phyloP scores from a whole-genome alignment of 192 early-diverging fungal genomes.

The Linnemannia elongata region DNA sequence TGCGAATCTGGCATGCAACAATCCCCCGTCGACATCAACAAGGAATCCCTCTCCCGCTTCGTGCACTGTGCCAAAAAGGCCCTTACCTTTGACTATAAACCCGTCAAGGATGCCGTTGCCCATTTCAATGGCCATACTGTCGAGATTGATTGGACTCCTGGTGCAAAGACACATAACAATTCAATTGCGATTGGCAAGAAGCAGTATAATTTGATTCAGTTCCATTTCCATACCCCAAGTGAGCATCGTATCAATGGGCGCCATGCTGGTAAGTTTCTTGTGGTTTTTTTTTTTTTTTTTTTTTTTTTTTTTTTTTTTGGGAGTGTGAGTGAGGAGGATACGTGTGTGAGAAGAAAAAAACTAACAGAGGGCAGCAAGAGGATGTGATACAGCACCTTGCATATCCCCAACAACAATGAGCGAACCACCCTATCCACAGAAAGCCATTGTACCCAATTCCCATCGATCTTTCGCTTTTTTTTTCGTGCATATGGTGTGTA shows the following conservation, averaged over 20 bases:
- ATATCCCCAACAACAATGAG: too few species aligned
- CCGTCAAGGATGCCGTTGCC: conserved; percentile 28
- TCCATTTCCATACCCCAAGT: conserved; percentile 76
- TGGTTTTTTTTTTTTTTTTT: not conserved
- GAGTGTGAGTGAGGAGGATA: too few species aligned
- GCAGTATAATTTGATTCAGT: conserved; percentile 59
- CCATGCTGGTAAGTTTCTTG: conserved; percentile 2
- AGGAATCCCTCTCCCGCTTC: conserved; percentile 1
- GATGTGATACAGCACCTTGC: too few species aligned
- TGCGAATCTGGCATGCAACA: conserved; percentile 57
- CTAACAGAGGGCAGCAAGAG: too few species aligned
- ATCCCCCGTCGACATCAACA: conserved; percentile 65
- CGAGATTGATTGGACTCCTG: conserved; percentile 33
- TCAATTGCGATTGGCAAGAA: conserved; percentile 42
- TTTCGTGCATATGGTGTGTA: not conserved
- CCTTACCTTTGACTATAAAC: conserved; percentile 10
- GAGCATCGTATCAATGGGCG: conserved; percentile 65
- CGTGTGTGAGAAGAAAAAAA: too few species aligned
- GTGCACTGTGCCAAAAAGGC: not conserved
- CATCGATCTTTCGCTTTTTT: not conserved
- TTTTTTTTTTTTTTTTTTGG: not conserved
- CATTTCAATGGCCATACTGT: conserved; percentile 62
- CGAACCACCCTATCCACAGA: too few species aligned
- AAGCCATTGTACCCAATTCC: too few species aligned
- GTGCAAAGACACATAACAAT: conserved; percentile 3